Base-by-base conservation (phyloP, 805 yeast genomes). In the Saccharomyces jurei region DNA sequence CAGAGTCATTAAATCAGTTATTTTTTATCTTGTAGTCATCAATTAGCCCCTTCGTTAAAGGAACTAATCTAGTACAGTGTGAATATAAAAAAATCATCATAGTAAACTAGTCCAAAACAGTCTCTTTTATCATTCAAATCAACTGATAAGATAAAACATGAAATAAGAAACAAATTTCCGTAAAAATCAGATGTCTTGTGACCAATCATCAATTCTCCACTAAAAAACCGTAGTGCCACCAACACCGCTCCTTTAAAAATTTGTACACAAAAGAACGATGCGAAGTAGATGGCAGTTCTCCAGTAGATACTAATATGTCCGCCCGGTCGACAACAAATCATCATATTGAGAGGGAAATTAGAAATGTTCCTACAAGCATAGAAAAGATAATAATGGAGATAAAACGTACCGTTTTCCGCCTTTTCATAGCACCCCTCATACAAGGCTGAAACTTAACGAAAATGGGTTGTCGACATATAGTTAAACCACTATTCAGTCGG, bases 401-500 rank as follows among this genome's bases (percentile, higher is more conserved):
- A 17, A 48, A 26, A 14, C 10, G 6, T 30, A 30, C 10, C 9
- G 30, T 48, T 48, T 29, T 29, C 28, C 3, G 26, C 6, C 29
- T 30, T 29, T 25, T 29, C 29, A 29, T 22, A 9, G 27, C 21
- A 41, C 41, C 54, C 58, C 71, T 73, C 77, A 73, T 73, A 73
- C 77, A 73, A 73, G 77, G 77, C 77, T 73, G 77, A 73, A 73
- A 73, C 77, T 73, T 73, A 73, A 73, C 77, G 77, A 73, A 67
- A 65, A 67, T 67, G 62, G 69, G 66, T 64, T 74, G 76, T 74
- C 77, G 74, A 73, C 77, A 65, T 61, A 63, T 60, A 67, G 69
- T 58, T 60, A 57, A 57, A 60, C 60, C 55, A 67, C 71, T 66
- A 70, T 68, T 70, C 74, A 71, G 74, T 71, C 71, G 74, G 74